Evolutionary conservation across 257 asterid genomes (phyloP).

Genomic region (Solanum sitiens): DNA sequence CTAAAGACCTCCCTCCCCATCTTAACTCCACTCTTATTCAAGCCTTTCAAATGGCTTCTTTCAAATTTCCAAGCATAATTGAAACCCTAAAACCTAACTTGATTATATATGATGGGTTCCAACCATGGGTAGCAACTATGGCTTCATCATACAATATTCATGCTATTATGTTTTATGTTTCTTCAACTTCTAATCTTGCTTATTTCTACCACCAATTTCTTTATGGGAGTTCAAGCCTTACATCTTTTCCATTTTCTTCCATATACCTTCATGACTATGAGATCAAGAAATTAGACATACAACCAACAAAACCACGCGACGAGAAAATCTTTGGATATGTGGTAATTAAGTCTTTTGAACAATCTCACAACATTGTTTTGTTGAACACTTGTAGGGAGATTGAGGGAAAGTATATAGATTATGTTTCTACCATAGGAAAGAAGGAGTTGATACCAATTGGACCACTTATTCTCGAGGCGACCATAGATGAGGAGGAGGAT

Average conservation of each 20-base stretch:
- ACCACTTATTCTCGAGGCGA: neutral
- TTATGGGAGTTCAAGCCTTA: neutral
- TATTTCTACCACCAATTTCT: conserved; percentile 3
- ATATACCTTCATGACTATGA: neutral
- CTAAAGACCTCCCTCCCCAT: conserved; percentile 41
- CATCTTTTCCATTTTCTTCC: neutral
- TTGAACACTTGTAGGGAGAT: neutral
- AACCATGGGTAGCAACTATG: conserved; percentile 21
- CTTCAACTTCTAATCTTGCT: conserved; percentile 16
- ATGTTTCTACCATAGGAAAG: neutral
- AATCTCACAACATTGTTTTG: neutral
- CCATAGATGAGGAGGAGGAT: neutral
- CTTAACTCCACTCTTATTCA: conserved; percentile 22
- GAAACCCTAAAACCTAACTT: conserved; percentile 23
- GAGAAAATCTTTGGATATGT: neutral
- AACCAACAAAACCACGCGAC: neutral
- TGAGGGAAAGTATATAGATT: neutral
- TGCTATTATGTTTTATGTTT: conserved; percentile 11
- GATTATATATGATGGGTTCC: conserved; percentile 22
- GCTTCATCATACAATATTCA: conserved; percentile 14
- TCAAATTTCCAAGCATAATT: conserved; percentile 10
- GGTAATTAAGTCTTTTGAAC: neutral
- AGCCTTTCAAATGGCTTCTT: conserved; percentile 21
- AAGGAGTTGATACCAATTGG: neutral
- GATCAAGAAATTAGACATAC: neutral